These are phyloP conservation scores for Plectosphaerella cucumerina DNA, from an alignment of 2,329 filamentous ascomycete species.

Conservation along the genomic window DNA sequence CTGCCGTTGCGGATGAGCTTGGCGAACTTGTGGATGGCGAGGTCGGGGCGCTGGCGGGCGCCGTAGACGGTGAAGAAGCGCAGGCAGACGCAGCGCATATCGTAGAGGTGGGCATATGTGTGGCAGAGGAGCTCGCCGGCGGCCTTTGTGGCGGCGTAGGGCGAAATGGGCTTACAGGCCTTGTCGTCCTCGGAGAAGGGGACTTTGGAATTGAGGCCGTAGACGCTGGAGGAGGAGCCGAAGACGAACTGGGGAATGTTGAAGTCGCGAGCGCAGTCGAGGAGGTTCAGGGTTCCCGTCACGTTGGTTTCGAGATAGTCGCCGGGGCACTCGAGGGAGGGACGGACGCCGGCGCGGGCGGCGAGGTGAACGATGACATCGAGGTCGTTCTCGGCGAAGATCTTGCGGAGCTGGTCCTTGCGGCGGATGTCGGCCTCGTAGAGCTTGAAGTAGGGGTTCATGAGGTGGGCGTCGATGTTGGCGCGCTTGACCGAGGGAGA, in stretches of 20 bases:
- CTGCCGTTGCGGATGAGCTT: conserved; percentile 15
- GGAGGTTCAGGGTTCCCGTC: conserved; percentile 16
- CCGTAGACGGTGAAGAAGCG: conserved; percentile 21
- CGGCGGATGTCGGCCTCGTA: conserved; percentile 14
- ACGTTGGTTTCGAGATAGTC: conserved; percentile 18
- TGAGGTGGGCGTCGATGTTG: conserved; percentile 14
- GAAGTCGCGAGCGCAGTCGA: conserved; percentile 17
- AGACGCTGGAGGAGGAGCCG: conserved; percentile 18
- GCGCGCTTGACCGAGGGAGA: conserved; percentile 14
- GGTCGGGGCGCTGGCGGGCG: conserved; percentile 17
- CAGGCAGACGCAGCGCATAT: conserved; percentile 16
- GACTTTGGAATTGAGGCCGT: conserved; percentile 14
- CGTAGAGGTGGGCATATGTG: conserved; percentile 18
- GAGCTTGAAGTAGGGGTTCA: conserved; percentile 14
- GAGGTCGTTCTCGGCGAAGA: conserved; percentile 14
- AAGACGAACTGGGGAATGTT: conserved; percentile 16
- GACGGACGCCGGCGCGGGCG: conserved; percentile 16
- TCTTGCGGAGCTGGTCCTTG: conserved; percentile 4
- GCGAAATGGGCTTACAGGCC: conserved; percentile 16
- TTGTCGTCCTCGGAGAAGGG: conserved; percentile 15
- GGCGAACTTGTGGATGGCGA: conserved; percentile 19
- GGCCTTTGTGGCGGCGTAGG: conserved; percentile 15
- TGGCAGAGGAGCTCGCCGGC: conserved; percentile 17
- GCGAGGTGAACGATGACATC: conserved; percentile 16
- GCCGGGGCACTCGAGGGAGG: conserved; percentile 12